phyloP scores from a whole-genome alignment of 2,329 filamentous ascomycete species.

The Alternaria incomplexa region DNA sequence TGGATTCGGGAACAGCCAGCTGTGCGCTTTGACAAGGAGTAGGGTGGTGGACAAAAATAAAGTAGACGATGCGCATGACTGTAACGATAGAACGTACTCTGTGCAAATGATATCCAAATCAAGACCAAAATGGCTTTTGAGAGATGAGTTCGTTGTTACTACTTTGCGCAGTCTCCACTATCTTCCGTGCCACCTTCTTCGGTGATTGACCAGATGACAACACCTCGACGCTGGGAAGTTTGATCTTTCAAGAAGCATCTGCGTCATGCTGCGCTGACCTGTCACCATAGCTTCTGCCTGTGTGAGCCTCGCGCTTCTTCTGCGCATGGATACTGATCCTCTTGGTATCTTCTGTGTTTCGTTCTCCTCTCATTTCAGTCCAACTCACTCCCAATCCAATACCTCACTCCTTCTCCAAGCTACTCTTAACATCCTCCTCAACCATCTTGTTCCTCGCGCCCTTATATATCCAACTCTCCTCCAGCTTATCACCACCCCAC shows the following conservation, averaged over 20 bases:
- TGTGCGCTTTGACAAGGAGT: constrained; percentile 86
- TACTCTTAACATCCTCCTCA: constrained; percentile 7
- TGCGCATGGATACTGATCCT: background rate
- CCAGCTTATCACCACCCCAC: constrained; percentile 59
- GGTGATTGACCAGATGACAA: background rate
- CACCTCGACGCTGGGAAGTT: background rate
- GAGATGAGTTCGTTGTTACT: background rate
- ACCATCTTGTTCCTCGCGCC: constrained; percentile 46
- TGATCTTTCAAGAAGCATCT: background rate
- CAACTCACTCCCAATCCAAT: background rate
- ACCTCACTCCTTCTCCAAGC: constrained; percentile 9
- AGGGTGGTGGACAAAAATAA: background rate
- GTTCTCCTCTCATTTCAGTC: background rate
- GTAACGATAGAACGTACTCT: constrained; percentile 4
- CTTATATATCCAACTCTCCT: constrained; percentile 52
- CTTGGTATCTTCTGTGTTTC: background rate
- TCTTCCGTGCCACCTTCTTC: background rate
- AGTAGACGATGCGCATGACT: background rate
- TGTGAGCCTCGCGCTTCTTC: background rate
- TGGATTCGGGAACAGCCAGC: constrained; percentile 93
- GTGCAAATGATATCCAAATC: constrained; percentile 8
- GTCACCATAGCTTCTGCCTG: background rate
- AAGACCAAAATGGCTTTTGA: background rate
- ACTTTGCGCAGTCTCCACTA: background rate
- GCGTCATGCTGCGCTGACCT: background rate